Conservation (phyloP, 2,329 filamentous ascomycete genomes). For the Fusarium abutilonis region DNA sequence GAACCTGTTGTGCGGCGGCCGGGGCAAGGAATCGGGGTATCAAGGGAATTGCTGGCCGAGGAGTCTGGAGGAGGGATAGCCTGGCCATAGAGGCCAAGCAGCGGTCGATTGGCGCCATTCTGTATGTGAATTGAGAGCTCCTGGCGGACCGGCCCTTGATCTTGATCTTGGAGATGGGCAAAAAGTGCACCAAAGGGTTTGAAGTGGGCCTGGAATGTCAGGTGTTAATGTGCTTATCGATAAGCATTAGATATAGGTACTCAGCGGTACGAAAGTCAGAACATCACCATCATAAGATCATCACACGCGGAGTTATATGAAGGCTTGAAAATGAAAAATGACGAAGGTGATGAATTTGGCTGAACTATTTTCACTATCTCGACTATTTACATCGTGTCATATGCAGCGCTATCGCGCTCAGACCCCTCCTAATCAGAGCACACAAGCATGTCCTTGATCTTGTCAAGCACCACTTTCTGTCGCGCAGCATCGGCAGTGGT, state of each 20-base stretch:
- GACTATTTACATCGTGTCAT: background rate
- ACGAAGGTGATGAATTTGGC: background rate
- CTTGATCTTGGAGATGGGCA: constrained; percentile 32
- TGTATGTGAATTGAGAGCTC: constrained; percentile 45
- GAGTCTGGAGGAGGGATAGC: constrained; percentile 55
- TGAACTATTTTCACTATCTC: background rate
- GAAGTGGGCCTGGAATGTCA: constrained; percentile 37
- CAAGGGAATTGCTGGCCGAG: constrained; percentile 55
- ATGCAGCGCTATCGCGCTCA: background rate
- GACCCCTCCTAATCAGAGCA: constrained; percentile 34
- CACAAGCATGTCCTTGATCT: constrained; percentile 47
- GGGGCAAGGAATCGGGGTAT: constrained; percentile 64
- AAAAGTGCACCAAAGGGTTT: constrained; percentile 41
- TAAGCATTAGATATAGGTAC: constrained; percentile 17
- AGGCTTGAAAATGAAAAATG: background rate
- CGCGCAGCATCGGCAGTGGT: constrained; percentile 55
- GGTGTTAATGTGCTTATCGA: constrained; percentile 41
- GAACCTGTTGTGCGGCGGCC: constrained; percentile 54
- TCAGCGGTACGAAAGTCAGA: background rate
- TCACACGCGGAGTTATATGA: background rate
- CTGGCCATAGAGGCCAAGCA: constrained; percentile 66
- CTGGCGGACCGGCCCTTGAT: constrained; percentile 29
- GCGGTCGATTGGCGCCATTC: constrained; percentile 63
- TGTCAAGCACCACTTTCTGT: constrained; percentile 48
- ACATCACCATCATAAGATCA: background rate